Evolutionary conservation across 2,329 filamentous ascomycete species (phyloP).

Genomic region (Orbilia javanica): DNA sequence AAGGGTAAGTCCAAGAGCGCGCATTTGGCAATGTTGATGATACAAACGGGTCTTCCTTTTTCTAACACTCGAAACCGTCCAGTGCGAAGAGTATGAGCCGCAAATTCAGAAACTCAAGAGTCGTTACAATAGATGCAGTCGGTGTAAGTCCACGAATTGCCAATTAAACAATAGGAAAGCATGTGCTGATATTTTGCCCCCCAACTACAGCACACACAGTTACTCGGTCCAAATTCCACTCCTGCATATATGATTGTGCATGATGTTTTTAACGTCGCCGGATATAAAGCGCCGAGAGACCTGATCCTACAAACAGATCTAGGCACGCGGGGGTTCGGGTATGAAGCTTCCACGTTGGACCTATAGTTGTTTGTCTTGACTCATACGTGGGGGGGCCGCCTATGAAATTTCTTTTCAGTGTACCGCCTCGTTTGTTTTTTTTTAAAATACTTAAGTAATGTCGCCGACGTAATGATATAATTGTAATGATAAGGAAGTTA

Average conservation of each 20-base stretch:
- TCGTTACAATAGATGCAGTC: conserved; percentile 40
- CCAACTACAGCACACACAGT: conserved; percentile 35
- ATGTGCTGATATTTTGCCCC: not conserved
- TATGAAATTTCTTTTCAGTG: too few relatives aligned
- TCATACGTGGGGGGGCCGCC: not conserved
- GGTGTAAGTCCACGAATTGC: conserved; percentile 22
- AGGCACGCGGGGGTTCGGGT: conserved; percentile 27
- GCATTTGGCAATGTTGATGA: not conserved
- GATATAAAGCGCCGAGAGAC: conserved; percentile 26
- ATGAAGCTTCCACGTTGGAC: conserved; percentile 26
- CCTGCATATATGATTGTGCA: conserved; percentile 35
- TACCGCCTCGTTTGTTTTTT: too few relatives aligned
- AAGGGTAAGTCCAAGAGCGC: conserved; percentile 22
- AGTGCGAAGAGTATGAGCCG: conserved; percentile 47
- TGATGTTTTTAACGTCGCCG: conserved; percentile 20
- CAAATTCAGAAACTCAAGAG: conserved; percentile 44
- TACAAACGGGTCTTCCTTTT: not conserved
- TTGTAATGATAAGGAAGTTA: too few relatives aligned
- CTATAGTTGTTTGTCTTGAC: too few relatives aligned
- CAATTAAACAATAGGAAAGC: not conserved
- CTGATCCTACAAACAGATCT: conserved; percentile 26
- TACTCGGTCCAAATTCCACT: conserved; percentile 33
- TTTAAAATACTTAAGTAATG: too few relatives aligned
- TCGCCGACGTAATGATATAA: too few relatives aligned
- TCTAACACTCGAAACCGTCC: not conserved